These are phyloP conservation scores for Colletotrichum zoysiae DNA, from an alignment of 2,329 filamentous ascomycete genomes.

Conservation along the genomic window DNA sequence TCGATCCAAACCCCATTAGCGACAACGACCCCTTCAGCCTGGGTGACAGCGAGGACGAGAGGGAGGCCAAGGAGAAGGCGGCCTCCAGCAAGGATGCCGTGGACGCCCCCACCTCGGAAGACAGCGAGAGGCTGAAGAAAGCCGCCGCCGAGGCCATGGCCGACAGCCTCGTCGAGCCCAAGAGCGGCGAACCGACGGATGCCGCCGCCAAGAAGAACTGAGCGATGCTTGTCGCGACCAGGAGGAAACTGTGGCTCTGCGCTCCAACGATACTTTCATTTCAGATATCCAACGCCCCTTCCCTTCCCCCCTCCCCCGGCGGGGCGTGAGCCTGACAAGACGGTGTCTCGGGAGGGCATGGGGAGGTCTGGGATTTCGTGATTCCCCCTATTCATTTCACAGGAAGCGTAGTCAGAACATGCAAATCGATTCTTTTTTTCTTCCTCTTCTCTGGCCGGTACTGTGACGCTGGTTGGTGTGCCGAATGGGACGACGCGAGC, in stretches of 20 bases:
- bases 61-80: conserved; percentile 77
- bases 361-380: conserved; percentile 29
- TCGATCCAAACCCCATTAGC: conserved; percentile 70
- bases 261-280: conserved; percentile 37
- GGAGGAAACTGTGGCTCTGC: conserved; percentile 10
- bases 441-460: not conserved
- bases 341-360: conserved; percentile 34
- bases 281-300: conserved; percentile 34
- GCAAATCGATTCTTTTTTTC: conserved; percentile 24
- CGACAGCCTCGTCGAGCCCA: conserved; percentile 63
- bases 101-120: conserved; percentile 64
- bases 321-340: conserved; percentile 26
- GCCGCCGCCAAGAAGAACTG: conserved; percentile 53
- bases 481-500: not conserved
- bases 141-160: conserved; percentile 73
- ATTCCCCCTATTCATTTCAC: conserved; percentile 36
- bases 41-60: conserved; percentile 95
- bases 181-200: conserved; percentile 51
- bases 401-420: conserved; percentile 38
- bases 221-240: conserved; percentile 5
- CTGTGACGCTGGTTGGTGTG: not conserved
- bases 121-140: conserved; percentile 73
- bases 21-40: conserved; percentile 98
- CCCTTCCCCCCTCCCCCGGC: conserved; percentile 2
- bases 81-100: conserved; percentile 49